Percentiles rank a stretch among this genome's conserved stretches.
phyloP scores from a whole-genome alignment of 805 yeast genomes.

The Diddensiella caesifluorescens region DNA sequence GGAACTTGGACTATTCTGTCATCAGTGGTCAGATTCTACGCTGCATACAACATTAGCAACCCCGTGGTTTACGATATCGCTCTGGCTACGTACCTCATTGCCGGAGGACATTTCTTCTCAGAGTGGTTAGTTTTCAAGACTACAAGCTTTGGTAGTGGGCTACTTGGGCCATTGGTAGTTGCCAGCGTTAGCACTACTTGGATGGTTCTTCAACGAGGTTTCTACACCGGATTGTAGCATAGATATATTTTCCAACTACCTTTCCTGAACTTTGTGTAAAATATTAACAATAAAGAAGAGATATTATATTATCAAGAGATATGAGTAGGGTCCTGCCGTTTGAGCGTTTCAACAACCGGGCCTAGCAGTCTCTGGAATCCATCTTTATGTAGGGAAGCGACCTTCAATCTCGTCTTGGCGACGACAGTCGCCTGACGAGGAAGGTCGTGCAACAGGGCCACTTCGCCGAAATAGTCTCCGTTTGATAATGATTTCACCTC shows the following conservation, averaged over 20 bases:
- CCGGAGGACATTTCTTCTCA: slow-evolving; percentile 72
- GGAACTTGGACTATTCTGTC: slow-evolving; percentile 97
- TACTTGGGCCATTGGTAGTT: slow-evolving; percentile 83
- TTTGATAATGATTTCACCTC: slow-evolving; percentile 48
- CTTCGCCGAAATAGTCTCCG: slow-evolving; percentile 96
- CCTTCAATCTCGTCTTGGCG: slow-evolving; percentile 69
- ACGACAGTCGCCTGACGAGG: slow-evolving; percentile 93
- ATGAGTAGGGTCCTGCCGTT: slow-evolving; percentile 71
- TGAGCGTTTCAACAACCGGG: slow-evolving; percentile 85
- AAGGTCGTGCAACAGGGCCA: slow-evolving; percentile 82
- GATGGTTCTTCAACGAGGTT: slow-evolving; percentile 72
- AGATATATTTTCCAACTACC: background rate
- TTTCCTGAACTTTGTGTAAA: background rate
- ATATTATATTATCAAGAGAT: slow-evolving; percentile 1
- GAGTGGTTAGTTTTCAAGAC: slow-evolving; percentile 81
- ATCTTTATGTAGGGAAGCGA: slow-evolving; percentile 85
- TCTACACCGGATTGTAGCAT: slow-evolving; percentile 35
- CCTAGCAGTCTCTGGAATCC: slow-evolving; percentile 94
- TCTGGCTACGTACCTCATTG: slow-evolving; percentile 74
- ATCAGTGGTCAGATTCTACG: slow-evolving; percentile 77
- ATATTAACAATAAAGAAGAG: background rate
- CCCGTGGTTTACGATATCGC: slow-evolving; percentile 73
- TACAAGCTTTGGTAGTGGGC: slow-evolving; percentile 80
- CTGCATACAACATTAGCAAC: slow-evolving; percentile 69
- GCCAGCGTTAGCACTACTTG: slow-evolving; percentile 67